These are phyloP conservation scores for Tricholoma saponaceum DNA, from an alignment of 768 basidiomycete genomes.

Conservation along the genomic window DNA sequence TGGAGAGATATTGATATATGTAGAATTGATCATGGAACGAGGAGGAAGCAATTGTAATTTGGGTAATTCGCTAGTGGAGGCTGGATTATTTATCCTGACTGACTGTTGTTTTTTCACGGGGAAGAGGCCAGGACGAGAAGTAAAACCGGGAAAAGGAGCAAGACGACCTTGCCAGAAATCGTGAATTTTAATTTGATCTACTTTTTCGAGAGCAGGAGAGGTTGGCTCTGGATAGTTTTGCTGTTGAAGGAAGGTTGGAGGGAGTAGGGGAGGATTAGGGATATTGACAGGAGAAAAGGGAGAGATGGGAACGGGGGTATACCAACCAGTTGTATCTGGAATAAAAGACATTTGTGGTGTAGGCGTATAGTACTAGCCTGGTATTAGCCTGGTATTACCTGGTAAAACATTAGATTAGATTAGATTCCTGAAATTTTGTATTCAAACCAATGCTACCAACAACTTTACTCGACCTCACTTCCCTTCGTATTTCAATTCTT, in stretches of 20 bases:
- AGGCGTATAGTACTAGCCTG: no score
- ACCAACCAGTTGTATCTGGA: constrained; percentile 14
- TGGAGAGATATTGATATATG: constrained; percentile 1
- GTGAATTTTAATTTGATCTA: constrained; percentile 18
- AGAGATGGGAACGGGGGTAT: constrained; percentile 2
- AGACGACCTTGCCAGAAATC: constrained; percentile 39
- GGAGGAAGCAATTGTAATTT: constrained; percentile 16
- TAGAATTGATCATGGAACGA: constrained; percentile 11
- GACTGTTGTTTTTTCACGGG: constrained; percentile 16
- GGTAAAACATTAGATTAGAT: background rate
- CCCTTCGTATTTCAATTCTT: constrained; percentile 17
- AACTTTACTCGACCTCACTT: constrained; percentile 22
- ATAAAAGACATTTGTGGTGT: background rate
- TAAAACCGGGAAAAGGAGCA: constrained; percentile 38
- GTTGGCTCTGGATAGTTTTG: background rate
- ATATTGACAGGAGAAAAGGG: background rate
- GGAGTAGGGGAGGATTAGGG: background rate
- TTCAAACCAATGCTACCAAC: constrained; percentile 26
- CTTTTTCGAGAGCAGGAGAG: background rate
- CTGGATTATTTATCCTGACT: constrained; percentile 6
- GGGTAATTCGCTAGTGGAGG: constrained; percentile 3
- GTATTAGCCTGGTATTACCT: no score
- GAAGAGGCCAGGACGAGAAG: constrained; percentile 30
- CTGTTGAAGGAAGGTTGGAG: background rate
- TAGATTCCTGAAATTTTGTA: background rate